These are phyloP conservation scores for Verbena officinalis DNA, from an alignment of 257 asterid genomes.

Conservation along the genomic window DNA sequence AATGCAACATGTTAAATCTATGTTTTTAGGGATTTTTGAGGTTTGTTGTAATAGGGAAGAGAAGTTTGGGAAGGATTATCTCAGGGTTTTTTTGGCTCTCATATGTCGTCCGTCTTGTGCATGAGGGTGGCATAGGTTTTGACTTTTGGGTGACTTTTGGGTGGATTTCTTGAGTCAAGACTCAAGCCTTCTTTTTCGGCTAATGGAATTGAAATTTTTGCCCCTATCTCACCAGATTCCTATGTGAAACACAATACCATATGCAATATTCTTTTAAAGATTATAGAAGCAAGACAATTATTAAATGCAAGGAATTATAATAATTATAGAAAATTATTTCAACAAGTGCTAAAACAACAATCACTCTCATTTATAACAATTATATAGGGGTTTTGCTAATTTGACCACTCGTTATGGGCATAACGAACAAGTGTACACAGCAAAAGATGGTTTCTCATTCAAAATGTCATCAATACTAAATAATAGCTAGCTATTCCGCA, in stretches of 20 bases:
- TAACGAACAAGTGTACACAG: background rate
- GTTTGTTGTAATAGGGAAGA: constrained; percentile 23
- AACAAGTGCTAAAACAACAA: too few species aligned
- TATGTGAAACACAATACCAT: too few species aligned
- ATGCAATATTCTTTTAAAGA: too few species aligned
- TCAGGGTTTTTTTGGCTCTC: constrained; percentile 2
- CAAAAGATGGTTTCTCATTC: background rate
- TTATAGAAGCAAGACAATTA: too few species aligned
- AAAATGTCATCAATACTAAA: background rate
- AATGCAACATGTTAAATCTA: constrained; percentile 27
- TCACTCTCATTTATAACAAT: background rate
- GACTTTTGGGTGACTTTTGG: too few species aligned
- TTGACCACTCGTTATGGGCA: background rate
- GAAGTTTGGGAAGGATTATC: constrained; percentile 14
- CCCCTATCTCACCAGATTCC: too few species aligned
- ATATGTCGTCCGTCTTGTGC: constrained; percentile 18
- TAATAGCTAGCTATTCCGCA: constrained; percentile 5
- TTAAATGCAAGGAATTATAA: too few species aligned
- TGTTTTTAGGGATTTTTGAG: constrained; percentile 35
- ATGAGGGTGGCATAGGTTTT: constrained; percentile 12
- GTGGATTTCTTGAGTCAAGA: constrained; percentile 12
- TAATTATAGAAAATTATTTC: too few species aligned
- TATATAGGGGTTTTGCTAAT: background rate
- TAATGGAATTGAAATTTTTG: constrained; percentile 1
- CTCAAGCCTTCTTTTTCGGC: constrained; percentile 19